These are phyloP conservation scores for Alliaria petiolata DNA, from an alignment of 345 rosid genomes.

Conservation along the genomic window DNA sequence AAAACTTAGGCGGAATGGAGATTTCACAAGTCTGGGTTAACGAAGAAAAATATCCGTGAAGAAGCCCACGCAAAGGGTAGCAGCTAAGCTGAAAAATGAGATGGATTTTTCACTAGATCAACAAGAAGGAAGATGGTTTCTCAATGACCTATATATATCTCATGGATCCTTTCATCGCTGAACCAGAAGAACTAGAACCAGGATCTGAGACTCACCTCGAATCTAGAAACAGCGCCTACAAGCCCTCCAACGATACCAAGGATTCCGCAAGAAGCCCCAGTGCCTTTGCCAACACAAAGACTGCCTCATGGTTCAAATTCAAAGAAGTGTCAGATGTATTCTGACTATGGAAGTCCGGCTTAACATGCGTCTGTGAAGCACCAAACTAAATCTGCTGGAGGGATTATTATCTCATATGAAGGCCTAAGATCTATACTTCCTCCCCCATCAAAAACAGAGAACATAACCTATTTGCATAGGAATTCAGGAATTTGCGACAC, in stretches of 20 bases:
- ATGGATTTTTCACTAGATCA: not conserved
- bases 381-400: not conserved
- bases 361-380: not conserved
- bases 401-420: not conserved
- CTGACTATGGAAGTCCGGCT: not conserved
- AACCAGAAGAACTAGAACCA: constrained; percentile 2
- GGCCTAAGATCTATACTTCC: not conserved
- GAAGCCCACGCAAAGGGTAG: not conserved
- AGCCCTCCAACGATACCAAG: not conserved
- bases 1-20: not conserved
- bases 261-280: not conserved
- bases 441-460: not conserved
- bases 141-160: not conserved
- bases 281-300: not conserved
- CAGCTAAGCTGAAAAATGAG: not conserved
- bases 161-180: not conserved
- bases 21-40: not conserved
- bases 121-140: not conserved
- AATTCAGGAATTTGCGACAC: not conserved
- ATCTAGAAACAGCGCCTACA: not conserved
- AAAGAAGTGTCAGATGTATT: not conserved
- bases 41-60: not conserved
- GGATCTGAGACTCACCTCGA: constrained; percentile 8
- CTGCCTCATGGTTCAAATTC: constrained; percentile 10
- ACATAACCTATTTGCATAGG: not conserved